Base-by-base conservation (phyloP, 768 basidiomycete genomes). In the Tephrocybe sp. region DNA sequence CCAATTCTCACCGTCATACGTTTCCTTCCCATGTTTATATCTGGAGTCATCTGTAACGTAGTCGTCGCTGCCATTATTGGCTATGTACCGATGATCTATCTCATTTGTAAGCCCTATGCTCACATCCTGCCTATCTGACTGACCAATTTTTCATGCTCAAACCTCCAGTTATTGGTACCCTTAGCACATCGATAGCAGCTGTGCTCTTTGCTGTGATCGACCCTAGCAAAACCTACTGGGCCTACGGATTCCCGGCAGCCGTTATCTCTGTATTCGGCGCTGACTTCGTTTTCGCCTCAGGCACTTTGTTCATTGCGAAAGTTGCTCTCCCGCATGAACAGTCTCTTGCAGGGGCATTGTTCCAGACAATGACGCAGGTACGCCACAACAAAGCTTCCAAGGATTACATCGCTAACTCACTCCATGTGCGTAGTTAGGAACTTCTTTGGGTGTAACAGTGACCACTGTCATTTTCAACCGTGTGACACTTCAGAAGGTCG, bases 341-440 rank as follows among this genome's bases (percentile, higher is more conserved):
- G 64, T 84, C 82, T 64, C 71, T 91, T 3, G 81, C 83, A 4
- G 88, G 86, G 2, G 89, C 81, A 10, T 50, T 90, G 16, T 90
- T 91, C 64, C 85, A 87, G 60, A 89, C 89, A 1, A 82, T 91
- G 78, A 84, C 78, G 4, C 84, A 86, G 70, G 84, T 82, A 49
- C 16, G 36, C 22, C 46, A 34, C 18, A 18, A 25, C 11, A 37
- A 4, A 29, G 7, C 9, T 18, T 21, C 16, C 37, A 13, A n/a
- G n/a, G n/a, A n/a, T n/a, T 27, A 19, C 3, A 2, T 39, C 8
- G 18, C 23, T 45, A 24, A 34, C 15, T 15, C 13, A 15, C 15
- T 9, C 8, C 15, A 4, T 34, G 33, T n/a, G 33, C 15, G 3
- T 50, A 85, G 86, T 64, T 90, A 12, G 88, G 88, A 6, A 79